phyloP scores from a whole-genome alignment of 2,329 filamentous ascomycete species.

The Neospermospora avenae region DNA sequence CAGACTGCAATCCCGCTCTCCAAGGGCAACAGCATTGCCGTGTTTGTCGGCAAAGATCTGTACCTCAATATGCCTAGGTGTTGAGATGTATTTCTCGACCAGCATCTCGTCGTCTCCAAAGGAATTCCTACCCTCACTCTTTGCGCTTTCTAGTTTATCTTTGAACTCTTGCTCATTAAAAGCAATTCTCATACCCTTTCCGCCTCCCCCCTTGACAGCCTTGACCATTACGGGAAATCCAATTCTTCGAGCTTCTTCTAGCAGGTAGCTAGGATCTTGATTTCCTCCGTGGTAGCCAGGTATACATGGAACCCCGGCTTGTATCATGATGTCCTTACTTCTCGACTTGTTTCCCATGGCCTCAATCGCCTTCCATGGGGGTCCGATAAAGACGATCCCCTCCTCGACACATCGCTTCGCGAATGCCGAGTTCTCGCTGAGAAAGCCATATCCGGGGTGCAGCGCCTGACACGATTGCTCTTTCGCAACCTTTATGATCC shows the following conservation, averaged over 20 bases:
- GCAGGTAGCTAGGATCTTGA: constrained; percentile 61
- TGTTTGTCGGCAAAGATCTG: constrained; percentile 84
- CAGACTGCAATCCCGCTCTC: constrained; percentile 84
- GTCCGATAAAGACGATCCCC: constrained; percentile 91
- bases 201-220: constrained; percentile 75
- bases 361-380: constrained; percentile 74
- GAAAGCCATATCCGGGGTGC: constrained; percentile 93
- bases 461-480: constrained; percentile 83
- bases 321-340: constrained; percentile 95
- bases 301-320: constrained; percentile 92
- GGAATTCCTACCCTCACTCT: constrained; percentile 71
- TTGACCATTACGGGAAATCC: constrained; percentile 73
- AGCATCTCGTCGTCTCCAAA: constrained; percentile 85
- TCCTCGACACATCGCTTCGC: constrained; percentile 84
- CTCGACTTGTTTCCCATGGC: constrained; percentile 94
- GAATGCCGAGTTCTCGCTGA: constrained; percentile 91
- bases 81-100: constrained; percentile 78
- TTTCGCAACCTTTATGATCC: constrained; percentile 86
- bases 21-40: constrained; percentile 77
- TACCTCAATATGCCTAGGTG: constrained; percentile 82
- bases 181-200: constrained; percentile 82
- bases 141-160: constrained; percentile 66
- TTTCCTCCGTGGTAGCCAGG: constrained; percentile 91
- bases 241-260: constrained; percentile 68
- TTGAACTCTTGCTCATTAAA: constrained; percentile 64